Conservation (phyloP, 352 stramenopile genomes). For the Globisporangium spiculum region DNA sequence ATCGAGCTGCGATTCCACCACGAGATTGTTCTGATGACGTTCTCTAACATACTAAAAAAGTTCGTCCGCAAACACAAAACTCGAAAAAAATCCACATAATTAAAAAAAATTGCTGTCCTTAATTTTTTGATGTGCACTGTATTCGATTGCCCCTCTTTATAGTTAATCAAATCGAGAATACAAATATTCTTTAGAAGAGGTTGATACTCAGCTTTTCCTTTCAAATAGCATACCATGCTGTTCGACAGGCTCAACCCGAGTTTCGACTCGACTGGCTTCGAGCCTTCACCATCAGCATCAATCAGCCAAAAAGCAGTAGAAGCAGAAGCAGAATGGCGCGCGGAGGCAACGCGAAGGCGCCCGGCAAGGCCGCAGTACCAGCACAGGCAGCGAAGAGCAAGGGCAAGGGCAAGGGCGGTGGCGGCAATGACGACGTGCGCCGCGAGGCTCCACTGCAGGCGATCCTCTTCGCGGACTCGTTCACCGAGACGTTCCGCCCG, state of each 20-base stretch:
- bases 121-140: too few species aligned
- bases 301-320: not conserved
- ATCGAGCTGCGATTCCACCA: too few species aligned
- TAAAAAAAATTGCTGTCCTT: too few species aligned
- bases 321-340: constrained; percentile 22
- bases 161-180: not conserved
- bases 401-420: constrained; percentile 13
- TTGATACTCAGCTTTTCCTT: not conserved
- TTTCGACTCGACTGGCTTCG: constrained; percentile 9
- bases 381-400: not conserved
- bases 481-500: constrained; percentile 92
- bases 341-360: constrained; percentile 16
- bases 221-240: constrained; percentile 1
- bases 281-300: not conserved
- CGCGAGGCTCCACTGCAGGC: constrained; percentile 94
- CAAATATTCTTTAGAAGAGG: not conserved
- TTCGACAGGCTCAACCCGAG: not conserved
- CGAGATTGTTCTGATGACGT: too few species aligned
- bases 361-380: not conserved
- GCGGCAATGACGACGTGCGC: constrained; percentile 69
- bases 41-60: too few species aligned
- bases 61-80: too few species aligned
- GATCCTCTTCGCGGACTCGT: constrained; percentile 96
- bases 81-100: too few species aligned
- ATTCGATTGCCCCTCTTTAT: not conserved